Base-by-base conservation (phyloP, 2,329 filamentous ascomycete genomes). In the Emydomyces testavorans region DNA sequence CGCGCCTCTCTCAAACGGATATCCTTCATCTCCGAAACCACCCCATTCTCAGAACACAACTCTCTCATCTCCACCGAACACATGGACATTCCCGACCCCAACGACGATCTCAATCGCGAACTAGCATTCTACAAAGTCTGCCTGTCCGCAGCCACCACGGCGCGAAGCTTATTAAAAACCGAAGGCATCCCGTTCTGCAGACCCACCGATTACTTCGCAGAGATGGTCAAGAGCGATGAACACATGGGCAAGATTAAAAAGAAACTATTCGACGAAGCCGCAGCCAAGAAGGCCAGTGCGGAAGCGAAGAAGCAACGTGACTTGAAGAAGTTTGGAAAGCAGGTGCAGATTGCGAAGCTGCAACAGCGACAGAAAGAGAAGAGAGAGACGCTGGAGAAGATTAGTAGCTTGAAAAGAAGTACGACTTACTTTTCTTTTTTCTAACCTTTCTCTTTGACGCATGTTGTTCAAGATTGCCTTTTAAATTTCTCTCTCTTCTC, bases 251-350 rank as follows among this genome's bases (percentile, higher is more conserved):
- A 85, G 75, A 85, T 98, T 64, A 93, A 93, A 75, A 79, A 82
- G 61, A 94, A 93, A 75, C 73, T 96, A 60, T 77, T 94, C 53
- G 89, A 96, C 60, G 87, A 93, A 62, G 92, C 90, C 0, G 85
- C 90, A 8, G 75, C 80, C 52, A 94, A 94, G 76, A 94, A 94
- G 73, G 90, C 92, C 0, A 78, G 87, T 23, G 81, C 85, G 20
- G 92, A 98, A 67, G 92, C 92, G 5, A 79, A 88, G 64, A 88
- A 88, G 70, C 82, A 90, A 71, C 77, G 92, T 54, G 92, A 98
- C 65, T 74, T 96, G 60, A 96, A 95, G 80, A 98, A 96, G 72
- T 98, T 96, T 64, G 92, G 92, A 65, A 98, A 98, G 73, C 86
- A 94, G 66, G 92, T 96, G 46, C 92, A 98, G 73, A 79, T 94